These are phyloP conservation scores for Lichtheimia hyalospora DNA, from an alignment of 371 early-diverging fungal genomes.

Conservation along the genomic window DNA sequence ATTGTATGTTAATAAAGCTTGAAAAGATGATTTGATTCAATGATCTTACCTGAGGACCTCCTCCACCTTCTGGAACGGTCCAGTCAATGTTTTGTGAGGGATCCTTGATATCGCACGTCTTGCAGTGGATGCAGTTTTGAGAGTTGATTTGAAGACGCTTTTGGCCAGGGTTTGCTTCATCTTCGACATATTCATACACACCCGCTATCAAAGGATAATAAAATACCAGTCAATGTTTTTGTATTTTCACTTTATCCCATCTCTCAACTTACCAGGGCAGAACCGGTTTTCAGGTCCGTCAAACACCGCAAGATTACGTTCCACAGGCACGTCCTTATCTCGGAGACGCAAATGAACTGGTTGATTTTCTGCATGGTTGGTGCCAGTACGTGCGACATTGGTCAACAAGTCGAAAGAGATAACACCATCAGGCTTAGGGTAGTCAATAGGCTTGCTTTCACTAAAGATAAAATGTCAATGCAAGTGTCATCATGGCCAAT, in stretches of 20 bases:
- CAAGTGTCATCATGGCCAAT: not conserved
- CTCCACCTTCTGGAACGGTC: conserved; percentile 98
- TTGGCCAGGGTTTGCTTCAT: conserved; percentile 80
- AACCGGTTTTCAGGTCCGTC: conserved; percentile 97
- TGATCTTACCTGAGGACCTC: conserved; percentile 74
- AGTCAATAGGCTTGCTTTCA: conserved; percentile 85
- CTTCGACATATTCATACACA: conserved; percentile 97
- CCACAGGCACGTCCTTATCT: conserved; percentile 74
- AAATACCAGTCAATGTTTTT: not conserved
- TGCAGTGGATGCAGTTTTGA: conserved; percentile 98
- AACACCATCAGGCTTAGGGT: conserved; percentile 97
- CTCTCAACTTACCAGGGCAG: conserved; percentile 77
- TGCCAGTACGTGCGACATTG: conserved; percentile 91
- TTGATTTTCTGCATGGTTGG: conserved; percentile 95
- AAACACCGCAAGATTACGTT: conserved; percentile 81
- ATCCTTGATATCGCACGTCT: conserved; percentile 99
- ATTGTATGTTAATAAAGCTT: too few species aligned
- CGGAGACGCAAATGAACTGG: conserved; percentile 89
- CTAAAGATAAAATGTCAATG: conserved; percentile 17
- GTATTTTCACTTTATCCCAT: not conserved
- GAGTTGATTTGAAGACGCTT: conserved; percentile 98
- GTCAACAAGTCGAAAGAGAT: conserved; percentile 93
- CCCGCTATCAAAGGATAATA: conserved; percentile 68
- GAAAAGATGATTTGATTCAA: too few species aligned
- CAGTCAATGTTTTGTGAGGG: conserved; percentile 98